Evolutionary conservation across 192 early-diverging fungal genomes (phyloP).

Genomic region (Oehlia diaphana): DNA sequence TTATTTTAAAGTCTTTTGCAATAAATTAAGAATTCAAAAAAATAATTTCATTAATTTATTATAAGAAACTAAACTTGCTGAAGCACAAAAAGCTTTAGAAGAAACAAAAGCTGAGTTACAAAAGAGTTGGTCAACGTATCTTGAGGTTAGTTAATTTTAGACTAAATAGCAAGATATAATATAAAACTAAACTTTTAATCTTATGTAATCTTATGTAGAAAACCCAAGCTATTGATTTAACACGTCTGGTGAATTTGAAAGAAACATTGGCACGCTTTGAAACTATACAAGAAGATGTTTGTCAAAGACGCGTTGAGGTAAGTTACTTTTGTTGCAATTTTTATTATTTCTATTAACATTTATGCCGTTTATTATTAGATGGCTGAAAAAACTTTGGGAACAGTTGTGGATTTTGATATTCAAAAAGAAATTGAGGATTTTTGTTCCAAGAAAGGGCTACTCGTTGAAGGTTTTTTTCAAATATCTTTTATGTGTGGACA

Average conservation of each 20-base stretch:
- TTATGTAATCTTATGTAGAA: constrained; percentile 32
- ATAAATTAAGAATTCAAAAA: not conserved
- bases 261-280: constrained; percentile 36
- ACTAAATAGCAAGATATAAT: not conserved
- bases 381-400: constrained; percentile 1
- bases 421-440: constrained; percentile 10
- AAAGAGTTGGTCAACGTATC: not conserved
- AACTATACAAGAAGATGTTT: constrained; percentile 38
- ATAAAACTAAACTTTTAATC: not conserved
- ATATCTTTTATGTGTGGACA: not conserved
- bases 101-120: constrained; percentile 37
- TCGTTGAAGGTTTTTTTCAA: constrained; percentile 9
- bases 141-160: constrained; percentile 9
- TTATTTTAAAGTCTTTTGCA: not conserved
- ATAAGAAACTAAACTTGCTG: constrained; percentile 33
- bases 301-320: constrained; percentile 35
- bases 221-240: constrained; percentile 41
- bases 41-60: not conserved
- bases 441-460: constrained; percentile 5
- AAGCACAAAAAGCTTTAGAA: constrained; percentile 33
- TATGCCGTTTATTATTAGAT: constrained; percentile 16
- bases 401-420: constrained; percentile 3
- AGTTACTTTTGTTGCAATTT: not conserved
- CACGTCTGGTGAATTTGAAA: constrained; percentile 38
- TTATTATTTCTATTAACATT: not conserved